phyloP scores from a whole-genome alignment of 2,329 filamentous ascomycete species.

The Penicillium hordei region DNA sequence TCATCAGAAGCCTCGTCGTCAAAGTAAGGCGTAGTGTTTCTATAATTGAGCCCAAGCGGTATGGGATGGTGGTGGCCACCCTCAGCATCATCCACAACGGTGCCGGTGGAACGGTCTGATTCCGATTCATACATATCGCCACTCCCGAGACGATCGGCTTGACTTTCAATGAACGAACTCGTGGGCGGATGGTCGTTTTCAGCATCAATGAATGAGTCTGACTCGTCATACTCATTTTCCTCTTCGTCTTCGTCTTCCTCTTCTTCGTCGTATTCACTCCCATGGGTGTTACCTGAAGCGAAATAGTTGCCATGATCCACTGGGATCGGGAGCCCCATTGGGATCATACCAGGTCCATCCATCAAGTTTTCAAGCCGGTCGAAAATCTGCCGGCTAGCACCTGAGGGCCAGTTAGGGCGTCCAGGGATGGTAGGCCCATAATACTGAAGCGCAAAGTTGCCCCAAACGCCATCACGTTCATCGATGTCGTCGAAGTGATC shows the following conservation, averaged over 20 bases:
- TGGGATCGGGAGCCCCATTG: neutral
- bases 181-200: conserved; percentile 19
- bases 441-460: conserved; percentile 6
- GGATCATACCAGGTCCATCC: neutral
- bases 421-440: neutral
- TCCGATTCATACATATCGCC: conserved; percentile 22
- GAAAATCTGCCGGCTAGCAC: conserved; percentile 10
- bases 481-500: conserved; percentile 30
- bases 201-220: conserved; percentile 40
- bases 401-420: neutral
- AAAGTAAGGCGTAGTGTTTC: conserved; percentile 4
- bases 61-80: conserved; percentile 3
- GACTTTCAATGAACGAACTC: neutral
- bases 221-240: conserved; percentile 32
- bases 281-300: conserved; percentile 6
- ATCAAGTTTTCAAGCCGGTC: conserved; percentile 4
- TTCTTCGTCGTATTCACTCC: conserved; percentile 23
- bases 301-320: neutral
- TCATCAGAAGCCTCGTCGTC: conserved; percentile 11
- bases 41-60: conserved; percentile 9
- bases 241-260: conserved; percentile 26
- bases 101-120: conserved; percentile 38
- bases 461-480: conserved; percentile 20
- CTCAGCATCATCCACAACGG: conserved; percentile 30
- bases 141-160: conserved; percentile 1